These are phyloP conservation scores for Ogataea nakhonphanomensis DNA, from an alignment of 805 yeast genomes.

Conservation along the genomic window DNA sequence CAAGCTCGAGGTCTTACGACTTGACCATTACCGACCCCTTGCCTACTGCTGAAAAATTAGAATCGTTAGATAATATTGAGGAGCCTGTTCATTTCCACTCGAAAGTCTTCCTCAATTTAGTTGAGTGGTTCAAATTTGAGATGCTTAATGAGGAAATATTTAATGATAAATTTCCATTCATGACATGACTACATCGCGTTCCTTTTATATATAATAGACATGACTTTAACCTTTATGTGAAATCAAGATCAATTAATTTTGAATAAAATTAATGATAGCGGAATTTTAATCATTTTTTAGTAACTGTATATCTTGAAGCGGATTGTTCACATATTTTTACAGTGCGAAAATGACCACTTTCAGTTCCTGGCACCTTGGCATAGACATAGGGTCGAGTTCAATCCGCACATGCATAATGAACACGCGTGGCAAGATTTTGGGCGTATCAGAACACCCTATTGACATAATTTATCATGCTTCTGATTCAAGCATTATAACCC, in stretches of 20 bases:
- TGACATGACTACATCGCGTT: conserved; percentile 1
- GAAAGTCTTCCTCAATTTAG: conserved; percentile 44
- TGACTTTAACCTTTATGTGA: no score
- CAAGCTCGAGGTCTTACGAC: conserved; percentile 35
- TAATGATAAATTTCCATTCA: conserved; percentile 24
- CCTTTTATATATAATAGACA: conserved; percentile 4
- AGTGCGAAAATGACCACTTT: no score
- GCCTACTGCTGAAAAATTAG: conserved; percentile 40
- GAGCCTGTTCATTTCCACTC: conserved; percentile 51
- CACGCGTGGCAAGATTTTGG: conserved; percentile 2
- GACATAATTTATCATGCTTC: background rate
- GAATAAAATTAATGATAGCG: no score
- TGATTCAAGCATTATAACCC: conserved; percentile 12
- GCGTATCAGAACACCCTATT: conserved; percentile 10
- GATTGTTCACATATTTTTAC: no score
- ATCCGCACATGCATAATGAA: conserved; percentile 10
- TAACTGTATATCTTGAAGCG: no score
- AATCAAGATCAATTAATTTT: no score
- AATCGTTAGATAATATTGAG: conserved; percentile 32
- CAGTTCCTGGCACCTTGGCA: conserved; percentile 14
- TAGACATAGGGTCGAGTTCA: conserved; percentile 19
- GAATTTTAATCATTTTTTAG: no score
- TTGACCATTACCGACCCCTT: conserved; percentile 28
- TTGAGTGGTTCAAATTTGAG: conserved; percentile 43
- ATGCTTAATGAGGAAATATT: conserved; percentile 27